Conservation (phyloP, 371 early-diverging fungal genomes). For the Mucor sp. region DNA sequence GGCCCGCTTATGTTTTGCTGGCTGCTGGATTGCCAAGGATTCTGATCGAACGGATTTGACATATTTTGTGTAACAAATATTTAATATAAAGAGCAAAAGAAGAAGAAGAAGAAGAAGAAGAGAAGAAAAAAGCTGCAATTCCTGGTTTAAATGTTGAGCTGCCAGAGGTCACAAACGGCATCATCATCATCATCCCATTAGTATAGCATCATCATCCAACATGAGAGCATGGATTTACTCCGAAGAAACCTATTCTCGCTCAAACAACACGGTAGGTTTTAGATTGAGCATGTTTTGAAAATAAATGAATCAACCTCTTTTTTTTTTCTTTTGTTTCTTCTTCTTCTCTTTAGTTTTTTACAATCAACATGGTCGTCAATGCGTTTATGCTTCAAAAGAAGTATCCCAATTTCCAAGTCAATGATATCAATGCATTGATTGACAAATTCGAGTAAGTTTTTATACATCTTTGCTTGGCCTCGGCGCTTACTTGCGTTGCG, state of each 20-base stretch:
- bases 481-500: neutral
- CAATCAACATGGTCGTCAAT: slow-evolving; percentile 28
- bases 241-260: neutral
- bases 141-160: neutral
- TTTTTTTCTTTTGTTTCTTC: neutral
- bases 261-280: neutral
- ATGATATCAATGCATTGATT: slow-evolving; percentile 55
- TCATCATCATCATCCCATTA: neutral
- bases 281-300: neutral
- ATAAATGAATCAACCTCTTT: neutral
- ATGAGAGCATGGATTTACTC: neutral
- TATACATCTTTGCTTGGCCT: neutral
- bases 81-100: neutral
- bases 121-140: neutral
- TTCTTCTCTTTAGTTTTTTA: neutral
- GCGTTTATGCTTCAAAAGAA: slow-evolving; percentile 51
- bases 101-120: neutral
- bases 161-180: neutral
- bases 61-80: slow-evolving; percentile 6
- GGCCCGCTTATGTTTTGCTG: slow-evolving; percentile 9
- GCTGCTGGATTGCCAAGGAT: slow-evolving; percentile 6
- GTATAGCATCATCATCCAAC: neutral
- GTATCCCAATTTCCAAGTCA: slow-evolving; percentile 52
- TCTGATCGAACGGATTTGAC: slow-evolving; percentile 18
- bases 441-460: slow-evolving; percentile 55